Evolutionary conservation across 495 filamentous ascomycete species (phyloP).

Genomic region (Neurospora sp.): DNA sequence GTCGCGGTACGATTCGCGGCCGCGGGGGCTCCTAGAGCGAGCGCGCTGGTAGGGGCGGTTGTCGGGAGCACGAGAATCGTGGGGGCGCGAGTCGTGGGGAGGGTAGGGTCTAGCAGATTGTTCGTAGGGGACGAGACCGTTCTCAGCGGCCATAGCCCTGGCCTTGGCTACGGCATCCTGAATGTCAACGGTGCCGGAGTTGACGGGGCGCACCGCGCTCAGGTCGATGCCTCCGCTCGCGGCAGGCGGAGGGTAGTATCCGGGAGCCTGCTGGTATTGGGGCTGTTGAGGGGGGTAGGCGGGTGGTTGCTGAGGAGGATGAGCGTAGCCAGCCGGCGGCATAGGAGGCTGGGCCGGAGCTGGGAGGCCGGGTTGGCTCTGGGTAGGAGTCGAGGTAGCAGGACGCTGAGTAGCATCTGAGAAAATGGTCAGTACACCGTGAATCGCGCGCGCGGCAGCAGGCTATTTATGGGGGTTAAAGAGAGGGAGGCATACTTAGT

Average conservation of each 20-base stretch:
- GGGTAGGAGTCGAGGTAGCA: conserved; percentile 29
- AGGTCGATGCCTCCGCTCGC: conserved; percentile 62
- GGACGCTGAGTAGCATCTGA: conserved; percentile 23
- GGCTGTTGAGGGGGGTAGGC: conserved; percentile 29
- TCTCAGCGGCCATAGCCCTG: conserved; percentile 59
- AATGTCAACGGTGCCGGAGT: conserved; percentile 62
- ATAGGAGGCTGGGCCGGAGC: conserved; percentile 10
- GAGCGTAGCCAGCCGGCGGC: conserved; percentile 8
- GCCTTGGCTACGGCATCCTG: conserved; percentile 66
- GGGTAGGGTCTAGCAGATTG: conserved; percentile 29
- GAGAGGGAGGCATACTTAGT: conserved; percentile 1
- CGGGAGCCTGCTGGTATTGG: conserved; percentile 31
- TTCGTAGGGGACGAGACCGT: conserved; percentile 49
- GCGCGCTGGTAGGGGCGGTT: conserved; percentile 49
- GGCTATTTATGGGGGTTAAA: not conserved
- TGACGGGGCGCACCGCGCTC: conserved; percentile 61
- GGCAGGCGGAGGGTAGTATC: conserved; percentile 57
- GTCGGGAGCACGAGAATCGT: conserved; percentile 29
- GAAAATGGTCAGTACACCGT: not conserved
- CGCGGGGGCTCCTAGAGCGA: conserved; percentile 56
- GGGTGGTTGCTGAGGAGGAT: conserved; percentile 16
- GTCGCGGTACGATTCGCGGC: conserved; percentile 56
- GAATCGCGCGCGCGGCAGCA: not conserved
- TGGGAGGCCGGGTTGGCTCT: conserved; percentile 33
- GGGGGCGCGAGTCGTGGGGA: not conserved